Evolutionary conservation across 163 green algal species (phyloP), one percentile per base, ranked within the genome.

Genomic region (Coccomyxa subellipsoidea): DNA sequence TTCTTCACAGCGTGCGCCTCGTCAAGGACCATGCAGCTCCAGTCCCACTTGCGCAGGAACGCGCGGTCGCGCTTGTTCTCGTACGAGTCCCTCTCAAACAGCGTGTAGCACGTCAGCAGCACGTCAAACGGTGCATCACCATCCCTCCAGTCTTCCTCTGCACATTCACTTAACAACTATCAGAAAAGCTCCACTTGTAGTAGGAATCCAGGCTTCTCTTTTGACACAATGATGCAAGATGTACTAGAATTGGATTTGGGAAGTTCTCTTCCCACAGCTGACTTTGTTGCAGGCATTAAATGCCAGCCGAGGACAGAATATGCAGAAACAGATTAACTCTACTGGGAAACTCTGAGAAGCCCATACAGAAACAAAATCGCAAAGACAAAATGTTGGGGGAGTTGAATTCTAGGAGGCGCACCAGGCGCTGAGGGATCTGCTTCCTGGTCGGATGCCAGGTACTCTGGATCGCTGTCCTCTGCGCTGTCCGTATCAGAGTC

Each of bases 31-130:
- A 99, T 78, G 85, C 97, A 93, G 23, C 84, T 93, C 91, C 92
- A 99, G 38, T 88, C 78, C 90, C 91, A 96, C 40, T 81, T 91
- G 38, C 69, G 76, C 78, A 98, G 86, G 80, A 96, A 96, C 27
- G 59, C 81, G 37, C 94, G 89, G 83, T 97, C 92, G 4, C 84
- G 79, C 54, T 87, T 81, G 79, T 89, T 83, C 47, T 92, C 89
- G 5, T 75, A 59, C 66, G 70, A 82, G 69, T 97, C 93, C 21
- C 94, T 84, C 90, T 98, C 94, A 86, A 98, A 99, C 54, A 98
- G 84, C 7, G 94, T 94, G 91, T 99, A 99, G 38, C 89, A 95
- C 37, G 91, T 95, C 76, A 99, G 90, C 88, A 98, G 88, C 38
- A 99, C 93, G 79, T 99, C 87, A 82, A 98, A 98, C 15, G 87